Evolutionary conservation across 345 rosid species (phyloP), one percentile per base, ranked within the genome.

Genomic region (Sisymbrium altissimum): DNA sequence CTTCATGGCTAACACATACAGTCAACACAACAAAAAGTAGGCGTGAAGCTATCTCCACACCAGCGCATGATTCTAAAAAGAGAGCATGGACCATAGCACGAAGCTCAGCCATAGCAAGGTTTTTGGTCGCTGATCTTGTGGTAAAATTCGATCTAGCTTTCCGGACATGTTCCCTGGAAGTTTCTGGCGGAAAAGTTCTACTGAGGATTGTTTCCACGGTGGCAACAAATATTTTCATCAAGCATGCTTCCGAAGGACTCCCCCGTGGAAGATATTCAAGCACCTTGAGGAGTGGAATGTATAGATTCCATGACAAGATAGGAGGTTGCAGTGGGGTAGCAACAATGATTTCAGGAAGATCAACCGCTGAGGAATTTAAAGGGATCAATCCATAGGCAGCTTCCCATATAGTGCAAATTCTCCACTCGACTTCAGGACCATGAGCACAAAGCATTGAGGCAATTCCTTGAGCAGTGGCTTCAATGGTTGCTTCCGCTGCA

Each of bases 361-460:
- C 98, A 71, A 94, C 95, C 5, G 86, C 96, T 9, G 98, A 94
- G 65, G 98, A 94, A 71, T 95, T 89, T 70, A 94, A 79, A 39
- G 98, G 98, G 77, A 94, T 89, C 74, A 94, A 72, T 49, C 98
- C 98, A 67, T 94, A 94, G 35, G 98, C 97, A 61, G 98, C 98
- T 85, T 94, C 98, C 98, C 98, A 94, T 58, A 94, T 94, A 32
- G 98, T 94, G 80, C 98, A 94, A 44, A 94, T 94, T 83, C 98
- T 86, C 98, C 98, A 94, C 62, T 94, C 98, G 57, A 94, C 98
- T 79, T 94, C 97, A 27, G 98, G 97, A 48, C 98, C 98, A 62
- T 94, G 98, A 75, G 97, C 98, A 82, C 98, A 94, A 71, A 94
- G 98, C 97, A 94, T 90, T 11, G 98, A 94, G 33, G 98, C 97